Conservation (phyloP, 2,329 filamentous ascomycete species). For the Trematosphaeria pertusa region DNA sequence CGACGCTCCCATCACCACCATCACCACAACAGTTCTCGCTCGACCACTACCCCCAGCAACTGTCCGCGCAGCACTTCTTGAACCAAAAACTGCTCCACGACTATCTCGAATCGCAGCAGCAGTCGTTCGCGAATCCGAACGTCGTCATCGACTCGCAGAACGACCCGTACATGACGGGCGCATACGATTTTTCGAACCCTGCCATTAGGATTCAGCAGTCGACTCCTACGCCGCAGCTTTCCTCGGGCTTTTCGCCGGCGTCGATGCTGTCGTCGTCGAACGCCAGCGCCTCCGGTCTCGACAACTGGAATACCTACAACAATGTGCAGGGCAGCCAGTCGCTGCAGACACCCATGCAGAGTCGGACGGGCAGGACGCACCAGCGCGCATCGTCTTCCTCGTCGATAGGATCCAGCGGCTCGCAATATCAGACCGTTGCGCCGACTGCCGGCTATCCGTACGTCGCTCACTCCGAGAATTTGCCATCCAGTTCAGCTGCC, state of each 20-base stretch:
- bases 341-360: conserved; percentile 41
- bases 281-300: conserved; percentile 32
- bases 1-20: conserved; percentile 37
- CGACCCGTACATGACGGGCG: conserved; percentile 42
- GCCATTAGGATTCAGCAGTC: conserved; percentile 51
- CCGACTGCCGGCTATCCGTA: conserved; percentile 46
- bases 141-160: conserved; percentile 21
- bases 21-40: conserved; percentile 37
- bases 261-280: conserved; percentile 37
- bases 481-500: conserved; percentile 48
- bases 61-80: conserved; percentile 34
- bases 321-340: conserved; percentile 40
- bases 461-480: conserved; percentile 55
- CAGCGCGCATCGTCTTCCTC: conserved; percentile 50
- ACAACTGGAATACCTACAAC: conserved; percentile 43
- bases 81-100: conserved; percentile 46
- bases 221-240: conserved; percentile 45
- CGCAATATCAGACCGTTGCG: conserved; percentile 41
- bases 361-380: conserved; percentile 37
- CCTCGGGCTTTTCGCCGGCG: conserved; percentile 34
- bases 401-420: conserved; percentile 46
- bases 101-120: conserved; percentile 47
- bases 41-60: conserved; percentile 35
- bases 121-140: conserved; percentile 26
- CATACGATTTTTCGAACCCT: conserved; percentile 45